Base-by-base conservation (phyloP, 1,139 yeast genomes). In the Sporopachydermia cereana region DNA sequence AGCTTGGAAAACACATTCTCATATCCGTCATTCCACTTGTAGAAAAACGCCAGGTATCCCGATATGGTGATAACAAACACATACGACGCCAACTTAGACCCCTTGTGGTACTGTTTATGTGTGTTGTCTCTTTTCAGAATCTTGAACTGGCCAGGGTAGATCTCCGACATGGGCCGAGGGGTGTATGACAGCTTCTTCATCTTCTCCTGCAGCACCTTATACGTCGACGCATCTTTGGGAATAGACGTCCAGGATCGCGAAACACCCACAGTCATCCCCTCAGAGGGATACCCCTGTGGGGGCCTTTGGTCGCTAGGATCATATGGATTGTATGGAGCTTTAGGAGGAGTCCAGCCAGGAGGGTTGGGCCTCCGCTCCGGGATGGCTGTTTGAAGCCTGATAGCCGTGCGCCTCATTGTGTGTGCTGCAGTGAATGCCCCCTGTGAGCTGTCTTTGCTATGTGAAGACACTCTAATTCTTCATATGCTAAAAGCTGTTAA, bases 221-320 rank as follows among this genome's bases (percentile, higher is more conserved):
- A 82, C 58, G 81, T 86, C 1, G 83, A 71, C 2, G 86, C 79
- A 55, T 74, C 79, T 51, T 72, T 71, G 2, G 91, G 89, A 17
- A 79, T 62, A n/a, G 76, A 66, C 1, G 80, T 69, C 65, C 81
- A 79, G 24, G 66, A 53, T 30, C 67, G 54, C 29, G 43, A 24
- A 43, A 24, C 24, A 42, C 79, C 75, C 0, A 84, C 83, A 3
- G 76, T 60, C 49, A 70, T 66, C 59, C 68, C 84, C 59, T 84
- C 95, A 12, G 89, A 79, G 1, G 95, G 95, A 52, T 84, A 84
- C 2, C 95, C 94, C 57, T 77, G 79, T 0, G 94, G 75, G 0
- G 95, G 95, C 45, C 95, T 68, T 34, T 67, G 60, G 58, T 84
- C 95, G 0, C 75, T 63, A 0, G 91, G 84, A 57, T 84, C 95